A percentile compares a stretch with the other conserved stretches of the same genome.
phyloP scores from a whole-genome alignment of 352 stramenopile species.

The Phytopythium cucurbitacearum region DNA sequence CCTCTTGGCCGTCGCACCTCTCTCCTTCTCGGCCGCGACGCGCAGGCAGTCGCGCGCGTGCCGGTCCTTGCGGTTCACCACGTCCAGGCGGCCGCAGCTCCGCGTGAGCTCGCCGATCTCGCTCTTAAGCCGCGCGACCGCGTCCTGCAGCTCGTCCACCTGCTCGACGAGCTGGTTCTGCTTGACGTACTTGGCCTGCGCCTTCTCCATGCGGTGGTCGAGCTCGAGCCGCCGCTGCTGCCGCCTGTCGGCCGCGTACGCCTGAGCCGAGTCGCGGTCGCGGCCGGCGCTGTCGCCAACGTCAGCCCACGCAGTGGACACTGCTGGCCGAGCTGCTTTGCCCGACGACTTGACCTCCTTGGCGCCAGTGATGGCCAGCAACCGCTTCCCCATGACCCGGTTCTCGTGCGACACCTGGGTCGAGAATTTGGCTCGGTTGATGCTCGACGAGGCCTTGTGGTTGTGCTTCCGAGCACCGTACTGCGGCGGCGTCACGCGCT shows the following conservation, averaged over 20 bases:
- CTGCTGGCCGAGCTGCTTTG: too few species aligned
- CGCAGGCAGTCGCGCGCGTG: constrained; percentile 50
- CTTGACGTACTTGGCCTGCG: constrained; percentile 55
- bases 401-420: constrained; percentile 51
- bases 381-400: constrained; percentile 40
- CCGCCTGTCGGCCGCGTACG: constrained; percentile 35
- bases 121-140: constrained; percentile 28
- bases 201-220: constrained; percentile 53
- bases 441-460: constrained; percentile 52
- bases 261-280: constrained; percentile 36
- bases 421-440: constrained; percentile 60
- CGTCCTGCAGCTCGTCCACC: constrained; percentile 45
- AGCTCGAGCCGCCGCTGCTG: constrained; percentile 39
- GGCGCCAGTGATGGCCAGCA: constrained; percentile 33
- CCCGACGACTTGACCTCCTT: not conserved
- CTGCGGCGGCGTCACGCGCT: constrained; percentile 25
- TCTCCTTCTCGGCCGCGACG: constrained; percentile 6
- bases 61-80: constrained; percentile 53
- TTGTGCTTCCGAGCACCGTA: constrained; percentile 33
- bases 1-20: not conserved
- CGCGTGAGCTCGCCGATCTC: constrained; percentile 37
- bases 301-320: too few species aligned
- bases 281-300: too few species aligned
- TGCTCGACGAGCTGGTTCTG: constrained; percentile 47
- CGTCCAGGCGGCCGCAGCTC: constrained; percentile 31